Percentiles rank a stretch among this genome's conserved stretches.
Conservation (phyloP, 1,139 yeast genomes). For the Geotrichum cucujoidarum region DNA sequence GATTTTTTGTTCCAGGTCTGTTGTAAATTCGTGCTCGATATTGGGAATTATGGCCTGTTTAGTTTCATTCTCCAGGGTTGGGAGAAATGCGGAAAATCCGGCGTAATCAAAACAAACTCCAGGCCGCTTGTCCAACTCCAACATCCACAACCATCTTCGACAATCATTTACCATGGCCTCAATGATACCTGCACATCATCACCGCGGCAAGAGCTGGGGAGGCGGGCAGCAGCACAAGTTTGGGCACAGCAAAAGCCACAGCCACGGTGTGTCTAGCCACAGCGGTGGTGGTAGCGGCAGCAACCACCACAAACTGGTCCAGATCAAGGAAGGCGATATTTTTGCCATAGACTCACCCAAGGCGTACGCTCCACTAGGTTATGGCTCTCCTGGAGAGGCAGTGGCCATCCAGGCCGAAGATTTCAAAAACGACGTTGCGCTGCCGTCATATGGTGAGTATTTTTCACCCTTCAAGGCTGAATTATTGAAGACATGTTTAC, state of each 20-base stretch:
- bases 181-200: neutral
- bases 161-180: no score
- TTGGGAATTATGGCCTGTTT: no score
- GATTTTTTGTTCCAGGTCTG: no score
- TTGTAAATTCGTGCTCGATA: no score
- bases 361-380: conserved; percentile 34
- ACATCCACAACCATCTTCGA: no score
- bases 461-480: neutral
- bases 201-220: conserved; percentile 2
- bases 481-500: neutral
- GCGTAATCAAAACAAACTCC: no score
- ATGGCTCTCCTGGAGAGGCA: conserved; percentile 26
- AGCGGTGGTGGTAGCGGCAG: no score
- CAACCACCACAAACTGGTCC: neutral
- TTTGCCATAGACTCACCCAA: conserved; percentile 31
- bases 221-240: conserved; percentile 5
- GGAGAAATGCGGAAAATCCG: no score
- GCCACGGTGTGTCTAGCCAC: no score
- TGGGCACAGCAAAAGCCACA: no score
- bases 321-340: conserved; percentile 24
- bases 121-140: no score
- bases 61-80: no score
- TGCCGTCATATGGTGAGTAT: conserved; percentile 30
- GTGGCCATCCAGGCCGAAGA: conserved; percentile 27
- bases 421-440: conserved; percentile 27